Evolutionary conservation across 108 stramenopile species (phyloP).

Genomic region (Nitzschia sp.): DNA sequence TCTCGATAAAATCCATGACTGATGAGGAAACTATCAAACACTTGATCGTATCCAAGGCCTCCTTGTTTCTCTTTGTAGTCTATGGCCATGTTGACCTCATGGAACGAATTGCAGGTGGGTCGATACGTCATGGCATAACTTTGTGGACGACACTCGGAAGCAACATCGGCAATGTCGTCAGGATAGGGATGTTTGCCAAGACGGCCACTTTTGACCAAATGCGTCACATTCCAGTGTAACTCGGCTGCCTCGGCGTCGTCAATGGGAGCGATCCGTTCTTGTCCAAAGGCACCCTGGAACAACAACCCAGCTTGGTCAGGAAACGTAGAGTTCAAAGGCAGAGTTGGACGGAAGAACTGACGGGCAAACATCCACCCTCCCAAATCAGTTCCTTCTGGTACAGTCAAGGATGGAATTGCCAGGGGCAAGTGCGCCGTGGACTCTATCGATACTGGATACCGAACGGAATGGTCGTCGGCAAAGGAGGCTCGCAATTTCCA

Average conservation of each 20-base stretch:
- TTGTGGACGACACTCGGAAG: constrained; percentile 12
- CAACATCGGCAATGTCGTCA: constrained; percentile 7
- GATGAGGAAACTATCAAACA: constrained; percentile 36
- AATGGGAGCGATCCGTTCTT: background rate
- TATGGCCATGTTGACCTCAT: constrained; percentile 49
- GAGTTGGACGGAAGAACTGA: constrained; percentile 20
- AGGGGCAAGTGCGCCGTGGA: no score
- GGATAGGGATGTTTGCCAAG: background rate
- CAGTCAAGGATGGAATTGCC: background rate
- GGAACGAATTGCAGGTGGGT: constrained; percentile 66
- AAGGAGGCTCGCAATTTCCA: no score
- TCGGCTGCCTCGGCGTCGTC: constrained; percentile 16
- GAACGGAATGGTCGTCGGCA: no score
- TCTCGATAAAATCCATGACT: constrained; percentile 69
- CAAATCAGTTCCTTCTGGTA: constrained; percentile 6
- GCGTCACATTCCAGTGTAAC: constrained; percentile 4
- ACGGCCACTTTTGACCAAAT: background rate
- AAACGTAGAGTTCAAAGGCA: background rate
- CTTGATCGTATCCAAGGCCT: constrained; percentile 29
- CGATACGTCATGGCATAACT: constrained; percentile 21
- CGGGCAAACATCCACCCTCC: constrained; percentile 26
- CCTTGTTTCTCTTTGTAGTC: constrained; percentile 39
- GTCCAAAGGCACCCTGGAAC: constrained; percentile 5
- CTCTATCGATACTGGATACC: no score
- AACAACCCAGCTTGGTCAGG: background rate